Base-by-base conservation (phyloP, 2,329 filamentous ascomycete species). In the Hymenoscyphus infarciens region DNA sequence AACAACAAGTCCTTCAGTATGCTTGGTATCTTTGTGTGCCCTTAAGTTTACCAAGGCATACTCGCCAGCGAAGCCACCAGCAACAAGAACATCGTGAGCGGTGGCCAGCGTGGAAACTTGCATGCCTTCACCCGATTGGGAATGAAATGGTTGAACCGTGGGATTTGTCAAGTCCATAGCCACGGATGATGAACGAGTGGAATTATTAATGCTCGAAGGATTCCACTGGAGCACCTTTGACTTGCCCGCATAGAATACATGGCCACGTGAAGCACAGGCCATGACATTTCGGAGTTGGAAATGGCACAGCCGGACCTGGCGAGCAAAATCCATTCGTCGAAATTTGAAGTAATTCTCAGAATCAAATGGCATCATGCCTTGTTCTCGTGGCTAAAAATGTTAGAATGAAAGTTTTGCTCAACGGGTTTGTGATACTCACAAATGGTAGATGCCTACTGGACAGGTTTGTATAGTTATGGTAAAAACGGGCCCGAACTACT, bases 221-320 rank as follows among this genome's bases (percentile, higher is more conserved):
- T 87, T 83, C 65, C 83, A 77, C 60, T 82, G 77, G 52, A 80
- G 76, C 19, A 89, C 77, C 15, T 79, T 78, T 57, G 76, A 77
- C 49, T 73, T 71, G 39, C 79, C 79, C 2, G 85, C 81, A 68
- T 87, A 88, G 70, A 83, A 88, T 8, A 80, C 78, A 52, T 82
- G 80, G 6, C 80, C 82, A 35, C 81, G 78, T 8, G 82, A 83
- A 5, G 82, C 78, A 68, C 81, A 82, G 2, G 83, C 83, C 22
- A 89, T 75, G 16, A 87, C 77, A 68, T 87, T 87, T 53, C 87
- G 83, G 13, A 89, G 77, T 70, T 89, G 87, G 64, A 88, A 89
- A 74, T 89, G 87, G n/a, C 83, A 77, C 19, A 88, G 74, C 64
- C 80, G 77, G 27, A 85, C 77, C 58, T 85, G 77, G 22, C 77